phyloP scores from a whole-genome alignment of 2,329 filamentous ascomycete species.

The Stagonosporopsis cucurbitacearum region DNA sequence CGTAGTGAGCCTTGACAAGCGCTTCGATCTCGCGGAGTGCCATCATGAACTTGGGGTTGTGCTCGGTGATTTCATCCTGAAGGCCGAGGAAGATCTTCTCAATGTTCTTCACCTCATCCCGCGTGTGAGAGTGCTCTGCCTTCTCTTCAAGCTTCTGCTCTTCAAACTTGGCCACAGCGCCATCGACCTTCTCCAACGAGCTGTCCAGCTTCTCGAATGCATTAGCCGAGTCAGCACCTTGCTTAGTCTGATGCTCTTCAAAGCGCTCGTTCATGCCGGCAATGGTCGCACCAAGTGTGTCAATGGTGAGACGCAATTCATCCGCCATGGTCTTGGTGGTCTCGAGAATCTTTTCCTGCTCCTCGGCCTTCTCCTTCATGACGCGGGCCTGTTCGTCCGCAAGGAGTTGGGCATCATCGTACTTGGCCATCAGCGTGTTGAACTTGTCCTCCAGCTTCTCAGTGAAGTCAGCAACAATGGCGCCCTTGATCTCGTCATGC shows the following conservation, averaged over 20 bases:
- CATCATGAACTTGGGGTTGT: slow-evolving; percentile 86
- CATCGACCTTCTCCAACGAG: slow-evolving; percentile 76
- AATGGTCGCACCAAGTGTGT: slow-evolving; percentile 75
- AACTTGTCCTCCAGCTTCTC: slow-evolving; percentile 77
- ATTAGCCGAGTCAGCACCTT: slow-evolving; percentile 84
- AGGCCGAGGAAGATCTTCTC: slow-evolving; percentile 75
- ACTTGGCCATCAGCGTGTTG: slow-evolving; percentile 80
- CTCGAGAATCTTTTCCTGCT: slow-evolving; percentile 75
- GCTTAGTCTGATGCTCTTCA: slow-evolving; percentile 82
- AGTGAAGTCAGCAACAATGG: slow-evolving; percentile 61
- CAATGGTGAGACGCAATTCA: slow-evolving; percentile 84
- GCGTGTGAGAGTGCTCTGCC: slow-evolving; percentile 80
- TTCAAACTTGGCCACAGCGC: slow-evolving; percentile 76
- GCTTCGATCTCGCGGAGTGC: slow-evolving; percentile 84
- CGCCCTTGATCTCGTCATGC: slow-evolving; percentile 64
- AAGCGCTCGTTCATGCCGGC: slow-evolving; percentile 64
- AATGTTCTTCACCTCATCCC: slow-evolving; percentile 79
- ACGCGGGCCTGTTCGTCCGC: slow-evolving; percentile 77
- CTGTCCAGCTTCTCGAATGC: slow-evolving; percentile 74
- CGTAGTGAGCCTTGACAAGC: slow-evolving; percentile 84
- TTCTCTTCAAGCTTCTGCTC: slow-evolving; percentile 76
- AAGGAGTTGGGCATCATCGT: slow-evolving; percentile 80
- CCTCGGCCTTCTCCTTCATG: slow-evolving; percentile 73
- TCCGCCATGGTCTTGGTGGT: slow-evolving; percentile 82
- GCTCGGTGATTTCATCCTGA: slow-evolving; percentile 79